Evolutionary conservation across 768 basidiomycete genomes (phyloP), one percentile per base, ranked within the genome.

Genomic region (Leccinum subtestaceum): DNA sequence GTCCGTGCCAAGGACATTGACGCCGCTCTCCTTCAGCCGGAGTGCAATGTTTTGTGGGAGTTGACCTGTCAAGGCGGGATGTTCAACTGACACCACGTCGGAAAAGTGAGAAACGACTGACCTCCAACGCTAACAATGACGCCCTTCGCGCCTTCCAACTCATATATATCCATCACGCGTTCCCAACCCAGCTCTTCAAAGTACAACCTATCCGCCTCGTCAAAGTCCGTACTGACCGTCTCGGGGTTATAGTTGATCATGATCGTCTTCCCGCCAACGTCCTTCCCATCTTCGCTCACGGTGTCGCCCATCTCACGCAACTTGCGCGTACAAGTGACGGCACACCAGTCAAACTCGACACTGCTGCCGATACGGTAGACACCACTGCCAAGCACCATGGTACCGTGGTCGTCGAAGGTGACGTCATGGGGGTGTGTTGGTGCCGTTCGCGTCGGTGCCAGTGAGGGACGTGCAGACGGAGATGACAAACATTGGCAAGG

Each of bases 231-330:
- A 7, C 95, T 98, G 45, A 98, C 97, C 4, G 97, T 99, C 77
- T 99, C 97, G 9, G 96, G 96, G 76, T 98, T 99, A 77, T 99
- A 99, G 80, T 99, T 99, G 82, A 99, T 83, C 96, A 98, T 98
- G 78, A 99, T 87, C 47, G 97, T 98, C 76, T 87, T 87, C 71
- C 91, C 89, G 1, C 68, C 67, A 25, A 67, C 60, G 13, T n/a
- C 47, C 52, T 55, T 36, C 40, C 64, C 69, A 13, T 67, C 67
- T 36, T 59, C 43, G 31, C 27, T 53, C 48, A 54, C 29, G 10
- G 69, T 46, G 19, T 69, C 60, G 72, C 95, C 95, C 84, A 94
- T 91, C 63, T 90, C 85, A 67, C 95, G 83, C 56, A 99, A 84
- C 72, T 90, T 90, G 60, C 97, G 82, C 13, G 95, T 94, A 72